Conservation (phyloP, 2,329 filamentous ascomycete species). For the Colletotrichum gigasporum region DNA sequence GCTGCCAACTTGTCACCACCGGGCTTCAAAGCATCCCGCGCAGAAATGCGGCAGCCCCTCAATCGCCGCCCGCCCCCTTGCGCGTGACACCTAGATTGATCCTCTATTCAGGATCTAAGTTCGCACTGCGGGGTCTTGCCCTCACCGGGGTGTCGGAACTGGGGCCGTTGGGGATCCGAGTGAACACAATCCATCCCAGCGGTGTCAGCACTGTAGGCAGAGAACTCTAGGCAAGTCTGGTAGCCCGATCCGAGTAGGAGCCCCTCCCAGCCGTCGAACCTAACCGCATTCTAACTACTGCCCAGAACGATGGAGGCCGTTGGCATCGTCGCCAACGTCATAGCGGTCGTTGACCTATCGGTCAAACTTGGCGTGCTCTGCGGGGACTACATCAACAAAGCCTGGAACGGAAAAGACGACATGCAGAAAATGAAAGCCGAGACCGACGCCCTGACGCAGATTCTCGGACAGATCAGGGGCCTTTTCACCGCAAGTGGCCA, state of each 20-base stretch:
- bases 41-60: no score
- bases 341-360: constrained; percentile 49
- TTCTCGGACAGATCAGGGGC: not conserved
- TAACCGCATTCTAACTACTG: no score
- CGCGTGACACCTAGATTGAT: not conserved
- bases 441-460: constrained; percentile 34
- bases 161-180: not conserved
- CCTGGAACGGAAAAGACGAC: constrained; percentile 41
- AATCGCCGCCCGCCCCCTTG: no score
- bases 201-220: not conserved
- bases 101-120: not conserved
- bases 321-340: constrained; percentile 45
- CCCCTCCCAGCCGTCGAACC: no score
- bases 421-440: constrained; percentile 44
- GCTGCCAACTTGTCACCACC: no score
- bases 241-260: no score
- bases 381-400: constrained; percentile 44
- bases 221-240: no score
- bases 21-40: no score
- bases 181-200: not conserved
- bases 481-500: not conserved
- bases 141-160: not conserved
- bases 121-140: not conserved
- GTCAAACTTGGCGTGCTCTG: constrained; percentile 45
- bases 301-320: constrained; percentile 45